These are phyloP conservation scores for Botryotinia calthae DNA, from an alignment of 2,329 filamentous ascomycete species.

Conservation along the genomic window DNA sequence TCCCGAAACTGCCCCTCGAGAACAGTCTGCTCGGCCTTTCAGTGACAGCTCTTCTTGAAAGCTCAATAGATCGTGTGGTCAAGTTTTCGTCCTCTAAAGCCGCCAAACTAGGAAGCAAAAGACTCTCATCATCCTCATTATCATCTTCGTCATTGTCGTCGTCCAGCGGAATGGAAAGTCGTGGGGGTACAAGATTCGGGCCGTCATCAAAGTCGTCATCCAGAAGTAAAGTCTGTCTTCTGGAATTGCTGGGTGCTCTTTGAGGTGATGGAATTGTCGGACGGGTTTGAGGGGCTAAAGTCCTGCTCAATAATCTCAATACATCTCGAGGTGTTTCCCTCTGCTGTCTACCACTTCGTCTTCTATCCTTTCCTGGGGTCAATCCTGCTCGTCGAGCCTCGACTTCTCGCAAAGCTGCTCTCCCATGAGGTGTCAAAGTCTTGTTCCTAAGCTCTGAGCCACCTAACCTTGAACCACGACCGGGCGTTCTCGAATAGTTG, in stretches of 20 bases:
- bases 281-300: slow-evolving; percentile 47
- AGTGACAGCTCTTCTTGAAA: slow-evolving; percentile 52
- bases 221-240: slow-evolving; percentile 27
- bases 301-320: slow-evolving; percentile 53
- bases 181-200: slow-evolving; percentile 49
- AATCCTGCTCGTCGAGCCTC: slow-evolving; percentile 59
- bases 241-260: slow-evolving; percentile 19
- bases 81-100: slow-evolving; percentile 56
- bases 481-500: slow-evolving; percentile 33
- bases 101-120: slow-evolving; percentile 54
- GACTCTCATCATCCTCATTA: slow-evolving; percentile 47
- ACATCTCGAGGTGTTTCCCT: slow-evolving; percentile 55
- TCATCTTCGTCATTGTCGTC: slow-evolving; percentile 51
- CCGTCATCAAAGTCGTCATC: slow-evolving; percentile 43
- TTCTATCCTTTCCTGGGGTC: slow-evolving; percentile 57
- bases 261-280: slow-evolving; percentile 36
- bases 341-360: slow-evolving; percentile 56
- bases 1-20: slow-evolving; percentile 50
- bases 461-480: slow-evolving; percentile 23
- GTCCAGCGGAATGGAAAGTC: slow-evolving; percentile 55
- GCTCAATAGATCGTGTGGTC: slow-evolving; percentile 58
- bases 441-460: slow-evolving; percentile 33
- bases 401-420: slow-evolving; percentile 57
- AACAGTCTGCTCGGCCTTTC: slow-evolving; percentile 47
- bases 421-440: slow-evolving; percentile 55